Base-by-base conservation (phyloP, 805 yeast species). In the Saccharomycopsis capsularis region DNA sequence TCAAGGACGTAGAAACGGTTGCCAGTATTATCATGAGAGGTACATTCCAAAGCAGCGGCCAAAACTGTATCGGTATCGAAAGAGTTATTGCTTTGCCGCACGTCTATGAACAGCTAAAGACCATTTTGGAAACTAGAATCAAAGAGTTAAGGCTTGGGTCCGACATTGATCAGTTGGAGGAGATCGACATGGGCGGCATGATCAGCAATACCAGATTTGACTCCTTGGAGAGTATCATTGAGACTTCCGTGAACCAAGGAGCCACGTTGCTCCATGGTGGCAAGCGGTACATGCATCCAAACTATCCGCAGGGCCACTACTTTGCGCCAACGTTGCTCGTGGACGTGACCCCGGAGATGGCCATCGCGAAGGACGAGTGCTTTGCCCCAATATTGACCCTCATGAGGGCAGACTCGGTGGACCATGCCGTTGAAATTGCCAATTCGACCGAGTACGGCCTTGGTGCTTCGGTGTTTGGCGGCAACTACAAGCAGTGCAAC, bases 1-100 rank as follows among this genome's bases (percentile, higher is more conserved):
- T 78, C 36, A 69, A 77, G 54, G 79, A 81, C 55, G 56, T 76
- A 38, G 64, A 71, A 6, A 66, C 73, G 3, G 68, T 83, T 38
- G 81, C 95, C 0, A 86, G 96, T 15, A 80, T 89, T 23, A 75
- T 93, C 36, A 75, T 93, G 83, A 75, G 99, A 60, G 99, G 99
- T 32, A 83, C 96, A 0, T 93, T 91, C 70, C 99, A 93, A 68
- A 85, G 95, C 47, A 85, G 96, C 0, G 99, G 99, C 11, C 99
- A 93, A 67, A 93, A 93, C 63, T 93, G 99, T 68, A 93, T 93
- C 60, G 98, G 99, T 35, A 85, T 93, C 47, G 99, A 93, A 68
- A 75, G 99, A 50, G 95, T 93, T 4, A 82, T 93, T 54, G 88
- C 90, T 34, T 73, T 87, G 40, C 85, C 84, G 3, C 69, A 70